These are phyloP conservation scores for Pelargonium myrrhifolium DNA, from an alignment of 441 rosid species.

Conservation along the genomic window DNA sequence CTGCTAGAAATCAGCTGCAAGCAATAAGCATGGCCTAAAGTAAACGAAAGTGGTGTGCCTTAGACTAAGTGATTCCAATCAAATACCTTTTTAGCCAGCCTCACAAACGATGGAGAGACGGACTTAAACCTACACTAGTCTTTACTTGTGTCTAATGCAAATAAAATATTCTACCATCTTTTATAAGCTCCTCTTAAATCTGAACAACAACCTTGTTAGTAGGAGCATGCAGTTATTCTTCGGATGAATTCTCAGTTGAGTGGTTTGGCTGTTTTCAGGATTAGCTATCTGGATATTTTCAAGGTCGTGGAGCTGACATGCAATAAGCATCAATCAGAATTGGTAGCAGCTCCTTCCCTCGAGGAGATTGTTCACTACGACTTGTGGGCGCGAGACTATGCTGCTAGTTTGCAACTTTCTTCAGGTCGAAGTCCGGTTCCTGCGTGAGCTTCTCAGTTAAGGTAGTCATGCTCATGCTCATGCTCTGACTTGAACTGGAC, in stretches of 20 bases:
- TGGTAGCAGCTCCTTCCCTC: slow-evolving; percentile 59
- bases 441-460: slow-evolving; percentile 28
- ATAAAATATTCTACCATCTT: too few relatives aligned
- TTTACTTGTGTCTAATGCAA: too few relatives aligned
- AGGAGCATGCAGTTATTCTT: background rate
- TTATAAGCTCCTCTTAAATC: too few relatives aligned
- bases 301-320: slow-evolving; percentile 89
- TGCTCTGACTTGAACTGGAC: background rate
- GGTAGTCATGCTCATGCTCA: background rate
- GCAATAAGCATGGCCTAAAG: too few relatives aligned
- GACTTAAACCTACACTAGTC: too few relatives aligned
- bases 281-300: slow-evolving; percentile 79
- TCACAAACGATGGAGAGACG: too few relatives aligned
- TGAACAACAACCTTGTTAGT: background rate
- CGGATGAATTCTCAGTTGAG: background rate
- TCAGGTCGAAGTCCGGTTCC: slow-evolving; percentile 49
- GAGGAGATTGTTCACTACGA: slow-evolving; percentile 85
- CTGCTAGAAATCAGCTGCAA: too few relatives aligned
- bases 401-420: slow-evolving; percentile 40
- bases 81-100: too few relatives aligned
- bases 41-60: too few relatives aligned
- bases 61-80: too few relatives aligned
- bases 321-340: slow-evolving; percentile 51
- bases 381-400: slow-evolving; percentile 79
- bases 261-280: slow-evolving; percentile 39